A percentile compares a stretch with the other conserved stretches of the same genome.
Evolutionary conservation across 495 filamentous ascomycete species (phyloP).

Genomic region (Aspergillus bertholletiae): DNA sequence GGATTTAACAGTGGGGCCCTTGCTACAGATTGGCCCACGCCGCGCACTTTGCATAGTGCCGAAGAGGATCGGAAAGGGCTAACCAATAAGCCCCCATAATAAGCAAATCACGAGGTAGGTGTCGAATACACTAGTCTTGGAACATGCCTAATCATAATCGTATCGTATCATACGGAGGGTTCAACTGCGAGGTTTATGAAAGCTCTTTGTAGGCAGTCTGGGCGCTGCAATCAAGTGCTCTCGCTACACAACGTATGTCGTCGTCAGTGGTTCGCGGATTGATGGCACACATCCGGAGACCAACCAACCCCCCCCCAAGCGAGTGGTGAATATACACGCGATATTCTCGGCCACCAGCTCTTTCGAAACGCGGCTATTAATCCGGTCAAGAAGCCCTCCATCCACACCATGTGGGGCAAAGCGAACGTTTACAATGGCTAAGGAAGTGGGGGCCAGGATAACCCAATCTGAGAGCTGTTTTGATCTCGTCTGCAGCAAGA

Average conservation of each 20-base stretch:
- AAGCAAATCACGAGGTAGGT: too few relatives aligned
- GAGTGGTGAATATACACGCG: background rate
- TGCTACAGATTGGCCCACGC: too few relatives aligned
- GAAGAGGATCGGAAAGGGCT: too few relatives aligned
- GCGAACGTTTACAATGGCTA: conserved; percentile 2
- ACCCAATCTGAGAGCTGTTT: background rate
- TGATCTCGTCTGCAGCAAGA: background rate
- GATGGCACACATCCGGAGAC: conserved; percentile 9
- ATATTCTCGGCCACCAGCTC: background rate
- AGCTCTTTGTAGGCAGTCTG: background rate
- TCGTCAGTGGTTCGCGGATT: conserved; percentile 4
- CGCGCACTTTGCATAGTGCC: too few relatives aligned
- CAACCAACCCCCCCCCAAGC: background rate
- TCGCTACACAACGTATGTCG: background rate
- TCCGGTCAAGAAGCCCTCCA: background rate
- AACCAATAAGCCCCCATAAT: too few relatives aligned
- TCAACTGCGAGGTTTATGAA: too few relatives aligned
- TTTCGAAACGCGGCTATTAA: background rate
- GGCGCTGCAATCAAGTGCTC: background rate
- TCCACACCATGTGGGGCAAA: background rate
- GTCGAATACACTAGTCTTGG: too few relatives aligned
- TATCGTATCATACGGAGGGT: too few relatives aligned
- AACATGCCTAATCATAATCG: too few relatives aligned
- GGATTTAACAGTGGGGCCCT: too few relatives aligned
- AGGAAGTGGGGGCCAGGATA: background rate